Evolutionary conservation across 768 basidiomycete genomes (phyloP), one percentile per base, ranked within the genome.

Genomic region (Collybia mongolica): DNA sequence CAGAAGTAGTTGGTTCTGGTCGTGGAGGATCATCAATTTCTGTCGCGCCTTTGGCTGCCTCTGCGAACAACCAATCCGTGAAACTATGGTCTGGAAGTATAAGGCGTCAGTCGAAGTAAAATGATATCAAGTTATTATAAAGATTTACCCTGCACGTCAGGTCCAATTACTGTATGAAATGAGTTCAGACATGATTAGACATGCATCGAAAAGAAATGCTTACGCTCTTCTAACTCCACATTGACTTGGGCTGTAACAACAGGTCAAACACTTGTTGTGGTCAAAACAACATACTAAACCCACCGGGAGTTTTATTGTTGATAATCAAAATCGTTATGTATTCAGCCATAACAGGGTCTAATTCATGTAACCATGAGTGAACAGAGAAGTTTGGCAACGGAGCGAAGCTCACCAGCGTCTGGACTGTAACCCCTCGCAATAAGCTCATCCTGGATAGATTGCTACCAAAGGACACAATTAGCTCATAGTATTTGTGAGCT

Each of bases 291-390:
- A 15, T 12, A n/a, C 19, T 23, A 32, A 32, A 32, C 32, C 28
- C 58, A 86, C 90, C 80, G 54, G 82, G 68, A 51, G 87, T 85
- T 74, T 94, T 95, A 68, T 90, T 89, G 64, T 95, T 95, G 56
- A 93, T 93, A 41, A 95, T 81, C 93, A 95, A 93, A 52, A 95
- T 95, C 17, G 90, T 92, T 50, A 94, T 92, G 61, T 93, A 95
- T 67, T 95, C 93, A 2, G 92, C 90, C 90, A 94, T 93, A 58
- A 93, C 90, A 12, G 84, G 83, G 68, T 94, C 91, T 90, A 58
- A 32, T 4, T 50, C 41, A 18, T n/a, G 2, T 19, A 29, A 46
- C 9, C 3, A 46, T 49, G 40, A 40, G 29, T 17, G 56, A n/a
- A 15, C 18, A 22, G 26, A 37, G 39, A 39, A 17, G 46, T 19